These are phyloP conservation scores for Yueomyces sp. DNA, from an alignment of 805 yeast species.

Conservation along the genomic window DNA sequence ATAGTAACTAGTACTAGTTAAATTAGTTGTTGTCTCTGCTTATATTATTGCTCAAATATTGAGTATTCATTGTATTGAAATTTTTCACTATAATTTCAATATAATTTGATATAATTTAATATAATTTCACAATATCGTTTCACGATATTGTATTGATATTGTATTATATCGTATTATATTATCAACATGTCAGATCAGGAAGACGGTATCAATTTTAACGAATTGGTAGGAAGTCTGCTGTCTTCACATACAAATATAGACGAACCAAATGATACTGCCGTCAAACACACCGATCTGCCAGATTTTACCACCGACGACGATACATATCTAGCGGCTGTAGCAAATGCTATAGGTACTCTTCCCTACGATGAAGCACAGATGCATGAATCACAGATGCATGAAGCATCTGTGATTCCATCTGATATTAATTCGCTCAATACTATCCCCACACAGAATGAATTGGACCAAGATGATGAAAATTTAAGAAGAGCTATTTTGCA, in stretches of 20 bases:
- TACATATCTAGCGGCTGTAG: constrained; percentile 25
- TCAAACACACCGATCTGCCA: constrained; percentile 7
- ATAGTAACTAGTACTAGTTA: too few species aligned
- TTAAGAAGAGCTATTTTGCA: constrained; percentile 22
- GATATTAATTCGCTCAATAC: constrained; percentile 3
- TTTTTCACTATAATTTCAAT: too few species aligned
- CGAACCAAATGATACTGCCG: constrained; percentile 1
- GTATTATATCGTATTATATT: too few species aligned
- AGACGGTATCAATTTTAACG: constrained; percentile 21
- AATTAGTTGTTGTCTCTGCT: too few species aligned
- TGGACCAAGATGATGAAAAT: constrained; percentile 24
- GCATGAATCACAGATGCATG: background rate
- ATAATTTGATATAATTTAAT: too few species aligned
- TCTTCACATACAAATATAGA: constrained; percentile 11
- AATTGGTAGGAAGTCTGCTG: constrained; percentile 21
- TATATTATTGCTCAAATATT: too few species aligned
- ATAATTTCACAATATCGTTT: too few species aligned
- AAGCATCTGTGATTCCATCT: background rate
- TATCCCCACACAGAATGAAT: constrained; percentile 5
- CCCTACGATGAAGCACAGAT: background rate
- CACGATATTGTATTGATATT: too few species aligned
- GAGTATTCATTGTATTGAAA: too few species aligned
- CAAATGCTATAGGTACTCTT: constrained; percentile 24
- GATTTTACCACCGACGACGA: constrained; percentile 17
- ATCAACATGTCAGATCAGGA: background rate